Evolutionary conservation across 2,329 filamentous ascomycete genomes (phyloP).

Genomic region (Diaporthe vaccinii): DNA sequence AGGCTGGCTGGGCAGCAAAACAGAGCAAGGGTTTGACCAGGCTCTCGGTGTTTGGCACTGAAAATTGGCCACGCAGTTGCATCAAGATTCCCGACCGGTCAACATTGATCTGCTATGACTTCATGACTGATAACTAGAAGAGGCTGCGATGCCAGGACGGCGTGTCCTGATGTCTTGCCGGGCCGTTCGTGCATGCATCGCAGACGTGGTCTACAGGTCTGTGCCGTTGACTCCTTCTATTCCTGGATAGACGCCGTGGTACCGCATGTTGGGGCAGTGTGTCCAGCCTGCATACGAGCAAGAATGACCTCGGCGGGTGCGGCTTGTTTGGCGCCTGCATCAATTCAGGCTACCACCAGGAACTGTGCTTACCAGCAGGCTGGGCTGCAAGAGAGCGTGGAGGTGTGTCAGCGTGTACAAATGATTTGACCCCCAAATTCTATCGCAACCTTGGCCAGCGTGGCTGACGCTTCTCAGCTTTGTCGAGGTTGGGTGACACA

Average conservation of each 20-base stretch:
- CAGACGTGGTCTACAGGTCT: neutral
- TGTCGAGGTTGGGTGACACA: neutral
- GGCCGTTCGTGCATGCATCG: neutral
- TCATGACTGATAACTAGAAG: neutral
- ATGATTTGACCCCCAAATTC: neutral
- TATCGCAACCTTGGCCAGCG: neutral
- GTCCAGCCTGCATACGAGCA: neutral
- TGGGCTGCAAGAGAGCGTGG: neutral
- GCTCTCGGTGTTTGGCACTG: neutral
- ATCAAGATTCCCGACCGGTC: neutral
- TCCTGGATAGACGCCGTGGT: neutral
- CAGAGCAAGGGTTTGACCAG: neutral
- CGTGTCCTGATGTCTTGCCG: neutral
- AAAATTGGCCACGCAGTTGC: neutral
- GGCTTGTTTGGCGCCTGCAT: conserved; percentile 2
- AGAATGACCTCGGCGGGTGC: neutral
- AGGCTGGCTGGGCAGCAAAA: neutral
- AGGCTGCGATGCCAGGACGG: neutral
- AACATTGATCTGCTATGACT: neutral
- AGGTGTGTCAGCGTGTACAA: neutral
- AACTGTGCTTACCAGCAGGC: neutral
- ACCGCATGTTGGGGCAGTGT: conserved; percentile 16
- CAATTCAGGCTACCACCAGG: neutral
- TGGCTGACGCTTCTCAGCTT: conserved; percentile 11
- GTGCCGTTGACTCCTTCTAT: neutral